These are phyloP conservation scores for Agarophyton chilense DNA, from an alignment of 23 red algal species.

Conservation along the genomic window DNA sequence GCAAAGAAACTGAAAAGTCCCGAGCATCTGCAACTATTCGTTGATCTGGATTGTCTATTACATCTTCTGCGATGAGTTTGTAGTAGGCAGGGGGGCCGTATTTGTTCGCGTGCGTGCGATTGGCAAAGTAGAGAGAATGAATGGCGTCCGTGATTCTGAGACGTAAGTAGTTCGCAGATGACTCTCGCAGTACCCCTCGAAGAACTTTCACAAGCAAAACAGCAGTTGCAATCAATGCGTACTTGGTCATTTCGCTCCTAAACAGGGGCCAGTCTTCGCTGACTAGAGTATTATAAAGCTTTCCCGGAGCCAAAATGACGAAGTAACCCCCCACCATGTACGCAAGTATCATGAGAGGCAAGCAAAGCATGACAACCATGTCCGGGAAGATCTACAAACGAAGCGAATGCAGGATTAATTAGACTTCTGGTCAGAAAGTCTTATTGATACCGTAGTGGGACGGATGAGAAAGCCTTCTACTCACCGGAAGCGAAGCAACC, in stretches of 20 bases:
- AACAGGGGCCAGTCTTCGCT: constrained; percentile 66
- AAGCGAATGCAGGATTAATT: not conserved
- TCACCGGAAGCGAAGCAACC: constrained; percentile 1
- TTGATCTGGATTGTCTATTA: constrained; percentile 82
- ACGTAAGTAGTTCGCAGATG: constrained; percentile 51
- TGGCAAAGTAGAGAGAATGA: constrained; percentile 48
- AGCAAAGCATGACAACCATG: constrained; percentile 20
- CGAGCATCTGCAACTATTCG: constrained; percentile 75
- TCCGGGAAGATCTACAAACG: constrained; percentile 43
- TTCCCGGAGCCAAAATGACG: constrained; percentile 68
- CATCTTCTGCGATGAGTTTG: constrained; percentile 10
- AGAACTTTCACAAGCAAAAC: constrained; percentile 53
- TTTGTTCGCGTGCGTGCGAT: not conserved
- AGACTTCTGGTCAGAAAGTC: not conserved
- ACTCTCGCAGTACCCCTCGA: constrained; percentile 54
- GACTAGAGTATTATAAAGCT: constrained; percentile 71
- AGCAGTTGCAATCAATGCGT: constrained; percentile 22
- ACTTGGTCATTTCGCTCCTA: constrained; percentile 8
- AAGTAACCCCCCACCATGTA: constrained; percentile 68
- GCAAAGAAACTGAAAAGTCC: constrained; percentile 38
- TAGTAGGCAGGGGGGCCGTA: constrained; percentile 40
- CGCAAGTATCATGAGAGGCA: constrained; percentile 43
- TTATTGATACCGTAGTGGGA: no score
- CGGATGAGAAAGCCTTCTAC: not conserved
- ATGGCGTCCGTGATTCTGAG: constrained; percentile 28